Conservation (phyloP, 345 rosid species). For the Camelina sativa region DNA sequence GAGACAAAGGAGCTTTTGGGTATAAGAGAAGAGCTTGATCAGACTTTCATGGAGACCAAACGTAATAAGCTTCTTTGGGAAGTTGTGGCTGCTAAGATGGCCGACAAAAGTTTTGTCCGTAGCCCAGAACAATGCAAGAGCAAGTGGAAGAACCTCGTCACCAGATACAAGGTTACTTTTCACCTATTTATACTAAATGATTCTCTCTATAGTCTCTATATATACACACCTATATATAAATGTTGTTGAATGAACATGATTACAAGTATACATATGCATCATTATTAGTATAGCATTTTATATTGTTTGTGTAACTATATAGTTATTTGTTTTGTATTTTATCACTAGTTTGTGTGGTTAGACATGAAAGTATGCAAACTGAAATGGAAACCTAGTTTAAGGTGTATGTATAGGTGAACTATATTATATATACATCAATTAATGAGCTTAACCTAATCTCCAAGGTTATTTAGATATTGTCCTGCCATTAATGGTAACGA, state of each 20-base stretch:
- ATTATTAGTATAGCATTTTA: not conserved
- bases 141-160: slow-evolving; percentile 98
- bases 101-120: slow-evolving; percentile 77
- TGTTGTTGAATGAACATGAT: not conserved
- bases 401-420: slow-evolving; percentile 10
- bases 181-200: slow-evolving; percentile 5
- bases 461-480: slow-evolving; percentile 23
- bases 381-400: slow-evolving; percentile 33
- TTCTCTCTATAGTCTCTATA: slow-evolving; percentile 7
- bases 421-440: not conserved
- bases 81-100: slow-evolving; percentile 73
- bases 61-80: slow-evolving; percentile 94
- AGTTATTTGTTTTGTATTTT: not conserved
- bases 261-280: slow-evolving; percentile 9
- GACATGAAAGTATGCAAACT: slow-evolving; percentile 1
- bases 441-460: slow-evolving; percentile 32
- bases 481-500: slow-evolving; percentile 32
- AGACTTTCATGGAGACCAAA: slow-evolving; percentile 89
- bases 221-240: not conserved
- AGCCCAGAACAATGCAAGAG: slow-evolving; percentile 99
- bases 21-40: slow-evolving; percentile 91
- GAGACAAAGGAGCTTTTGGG: slow-evolving; percentile 86
- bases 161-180: slow-evolving; percentile 80
- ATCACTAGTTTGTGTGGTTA: slow-evolving; percentile 1
- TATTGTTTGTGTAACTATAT: not conserved